Conservation (phyloP, 2,329 filamentous ascomycete genomes). For the Fusarium sarcochroum region DNA sequence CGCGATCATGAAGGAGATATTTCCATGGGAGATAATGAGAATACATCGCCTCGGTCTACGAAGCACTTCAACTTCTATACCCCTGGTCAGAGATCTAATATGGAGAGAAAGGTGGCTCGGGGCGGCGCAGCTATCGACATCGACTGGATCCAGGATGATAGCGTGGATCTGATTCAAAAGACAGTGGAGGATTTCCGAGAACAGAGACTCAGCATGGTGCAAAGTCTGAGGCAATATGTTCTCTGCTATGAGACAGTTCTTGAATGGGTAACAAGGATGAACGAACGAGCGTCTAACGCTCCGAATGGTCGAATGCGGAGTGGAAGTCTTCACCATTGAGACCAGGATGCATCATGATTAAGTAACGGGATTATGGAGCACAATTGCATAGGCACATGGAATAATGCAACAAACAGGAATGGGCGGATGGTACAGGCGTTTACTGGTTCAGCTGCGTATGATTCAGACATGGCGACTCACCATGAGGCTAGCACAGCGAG, state of each 20-base stretch:
- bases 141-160: constrained; percentile 78
- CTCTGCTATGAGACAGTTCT: constrained; percentile 96
- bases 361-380: constrained; percentile 33
- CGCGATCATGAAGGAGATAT: constrained; percentile 61
- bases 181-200: constrained; percentile 92
- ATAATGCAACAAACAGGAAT: constrained; percentile 32
- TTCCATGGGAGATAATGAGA: constrained; percentile 56
- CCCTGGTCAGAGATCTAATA: constrained; percentile 28
- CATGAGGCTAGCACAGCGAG: constrained; percentile 28
- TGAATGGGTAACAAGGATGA: constrained; percentile 79
- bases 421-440: constrained; percentile 37
- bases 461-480: constrained; percentile 12
- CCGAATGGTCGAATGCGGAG: constrained; percentile 48
- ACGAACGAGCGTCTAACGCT: constrained; percentile 52
- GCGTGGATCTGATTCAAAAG: constrained; percentile 83
- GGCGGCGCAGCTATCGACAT: constrained; percentile 58
- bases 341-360: constrained; percentile 31
- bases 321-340: constrained; percentile 50
- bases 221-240: constrained; percentile 92
- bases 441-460: constrained; percentile 30
- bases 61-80: constrained; percentile 45
- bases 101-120: constrained; percentile 27
- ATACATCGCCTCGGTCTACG: constrained; percentile 49
- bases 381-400: constrained; percentile 37
- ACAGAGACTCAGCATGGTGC: constrained; percentile 96